Evolutionary conservation across 2,329 filamentous ascomycete species (phyloP), one percentile per base, ranked within the genome.

Genomic region (Drechslerella coelobrocha): DNA sequence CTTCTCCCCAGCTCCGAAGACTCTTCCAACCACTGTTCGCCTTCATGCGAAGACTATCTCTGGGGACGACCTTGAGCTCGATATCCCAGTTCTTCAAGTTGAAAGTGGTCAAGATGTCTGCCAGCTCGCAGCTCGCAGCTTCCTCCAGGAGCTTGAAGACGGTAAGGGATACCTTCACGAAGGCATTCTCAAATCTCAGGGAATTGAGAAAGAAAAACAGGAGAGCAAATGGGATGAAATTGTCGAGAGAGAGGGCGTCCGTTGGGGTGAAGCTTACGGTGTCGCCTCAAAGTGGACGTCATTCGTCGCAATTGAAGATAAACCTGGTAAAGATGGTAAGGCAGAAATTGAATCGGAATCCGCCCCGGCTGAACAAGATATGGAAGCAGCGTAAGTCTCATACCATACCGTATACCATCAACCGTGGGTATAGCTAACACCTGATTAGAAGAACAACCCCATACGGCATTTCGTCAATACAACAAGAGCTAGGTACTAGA

Each of bases 281-380:
- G 84, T 91, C 7, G 84, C 83, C 1, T 85, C 87, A 0, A 89
- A 87, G 75, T 89, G 86, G 84, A 89, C 86, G 75, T 89, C 88
- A 0, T 92, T 91, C 72, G 85, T 91, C 2, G 89, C 89, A 1
- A 81, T 89, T 1, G 81, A 87, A 71, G 79, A 81, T 7, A 78
- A 80, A 17, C 71, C 74, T 2, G 54, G 50, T 2, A 61, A 65
- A 31, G 12, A 6, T 6, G n/a, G 24, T 24, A 56, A 14, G 7
- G 37, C 10, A 2, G 2, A 34, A 8, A 26, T 29, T 5, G 39
- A 47, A 50, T 34, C 47, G 51, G 21, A n/a, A 19, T 21, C 14
- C 5, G 21, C 57, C 5, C 9, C 54, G 21, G 48, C 17, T 19
- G 19, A 27, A 31, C n/a, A 47, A 43, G n/a, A 6, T 24, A n/a